phyloP scores from a whole-genome alignment of 2,329 filamentous ascomycete species.

The Penicillium verrucosum region DNA sequence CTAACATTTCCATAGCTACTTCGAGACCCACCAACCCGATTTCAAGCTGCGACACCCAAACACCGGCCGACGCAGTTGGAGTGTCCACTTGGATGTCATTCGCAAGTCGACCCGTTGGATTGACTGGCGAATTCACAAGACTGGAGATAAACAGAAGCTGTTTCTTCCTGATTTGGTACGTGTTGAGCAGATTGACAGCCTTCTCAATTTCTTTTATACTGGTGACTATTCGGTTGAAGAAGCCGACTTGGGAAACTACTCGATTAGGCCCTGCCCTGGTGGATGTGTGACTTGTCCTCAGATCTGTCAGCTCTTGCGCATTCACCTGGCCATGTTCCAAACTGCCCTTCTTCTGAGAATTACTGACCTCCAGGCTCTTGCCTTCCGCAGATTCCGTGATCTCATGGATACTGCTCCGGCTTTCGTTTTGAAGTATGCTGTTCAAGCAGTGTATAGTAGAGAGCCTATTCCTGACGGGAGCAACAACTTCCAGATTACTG shows the following conservation, averaged over 20 bases:
- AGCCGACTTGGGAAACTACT: not conserved
- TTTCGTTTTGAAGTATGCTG: conserved; percentile 3
- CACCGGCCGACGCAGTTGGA: not conserved
- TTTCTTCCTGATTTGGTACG: not conserved
- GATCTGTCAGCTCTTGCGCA: conserved; percentile 4
- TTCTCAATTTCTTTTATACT: conserved; percentile 13
- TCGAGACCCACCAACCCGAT: not conserved
- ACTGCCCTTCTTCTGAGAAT: conserved; percentile 12
- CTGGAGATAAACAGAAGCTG: not conserved
- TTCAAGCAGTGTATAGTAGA: conserved; percentile 5
- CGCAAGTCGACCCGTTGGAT: conserved; percentile 1
- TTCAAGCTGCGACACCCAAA: not conserved
- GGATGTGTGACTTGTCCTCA: conserved; percentile 8
- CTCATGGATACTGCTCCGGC: conserved; percentile 7
- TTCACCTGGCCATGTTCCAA: conserved; percentile 14
- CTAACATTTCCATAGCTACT: not conserved
- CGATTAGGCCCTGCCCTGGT: not conserved
- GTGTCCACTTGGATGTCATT: not conserved
- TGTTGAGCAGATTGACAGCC: not conserved
- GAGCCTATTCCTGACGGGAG: not conserved
- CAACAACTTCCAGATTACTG: not conserved
- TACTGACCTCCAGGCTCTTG: conserved; percentile 8
- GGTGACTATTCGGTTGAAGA: conserved; percentile 11
- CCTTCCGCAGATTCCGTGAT: conserved; percentile 2
- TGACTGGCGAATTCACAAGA: not conserved